Percentiles rank a stretch among this genome's conserved stretches.
These are phyloP conservation scores for Pseudocercospora musae DNA, from an alignment of 2,329 filamentous ascomycete species.

Conservation along the genomic window DNA sequence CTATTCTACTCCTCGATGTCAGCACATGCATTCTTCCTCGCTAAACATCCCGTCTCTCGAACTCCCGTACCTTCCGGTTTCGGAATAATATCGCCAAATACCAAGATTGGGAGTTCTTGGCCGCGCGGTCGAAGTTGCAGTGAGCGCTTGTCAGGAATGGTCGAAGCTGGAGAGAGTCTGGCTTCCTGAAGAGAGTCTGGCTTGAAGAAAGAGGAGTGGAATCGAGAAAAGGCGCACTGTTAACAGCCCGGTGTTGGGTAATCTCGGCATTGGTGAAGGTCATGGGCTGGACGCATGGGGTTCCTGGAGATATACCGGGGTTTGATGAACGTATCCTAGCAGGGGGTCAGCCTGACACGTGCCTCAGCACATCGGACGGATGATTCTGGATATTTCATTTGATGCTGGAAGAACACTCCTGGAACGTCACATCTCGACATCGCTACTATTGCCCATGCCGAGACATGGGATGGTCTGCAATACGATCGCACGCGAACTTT, in stretches of 20 bases:
- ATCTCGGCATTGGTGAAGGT: not conserved
- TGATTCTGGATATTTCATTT: not conserved
- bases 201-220: not conserved
- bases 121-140: not conserved
- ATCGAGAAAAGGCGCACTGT: not conserved
- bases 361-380: not conserved
- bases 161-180: not conserved
- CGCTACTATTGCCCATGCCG: not conserved
- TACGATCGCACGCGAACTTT: not conserved
- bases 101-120: not conserved
- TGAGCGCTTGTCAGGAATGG: not conserved
- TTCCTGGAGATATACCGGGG: not conserved
- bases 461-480: not conserved
- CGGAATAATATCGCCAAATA: slow-evolving; percentile 13
- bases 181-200: not conserved
- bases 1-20: not conserved
- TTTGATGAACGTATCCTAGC: not conserved
- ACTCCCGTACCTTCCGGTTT: slow-evolving; percentile 12
- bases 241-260: not conserved
- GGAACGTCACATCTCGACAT: not conserved
- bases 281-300: not conserved
- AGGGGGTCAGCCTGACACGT: not conserved
- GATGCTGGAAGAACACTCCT: not conserved
- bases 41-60: too few species aligned
- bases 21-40: not conserved